These are phyloP conservation scores for Colletotrichum ledebouriae DNA, from an alignment of 2,329 filamentous ascomycete species.

Conservation along the genomic window DNA sequence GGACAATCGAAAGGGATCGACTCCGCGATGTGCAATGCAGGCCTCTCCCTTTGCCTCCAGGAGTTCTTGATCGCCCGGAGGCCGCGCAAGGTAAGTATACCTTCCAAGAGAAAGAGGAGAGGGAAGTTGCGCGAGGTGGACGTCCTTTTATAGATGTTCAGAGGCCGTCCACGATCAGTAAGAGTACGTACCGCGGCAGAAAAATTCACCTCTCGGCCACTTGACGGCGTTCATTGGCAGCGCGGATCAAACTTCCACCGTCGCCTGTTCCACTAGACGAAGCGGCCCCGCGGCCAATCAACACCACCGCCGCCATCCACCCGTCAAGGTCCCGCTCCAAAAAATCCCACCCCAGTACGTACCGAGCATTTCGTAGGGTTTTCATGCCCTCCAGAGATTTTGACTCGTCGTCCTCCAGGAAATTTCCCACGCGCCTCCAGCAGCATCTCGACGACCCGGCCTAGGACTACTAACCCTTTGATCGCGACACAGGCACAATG, in stretches of 20 bases:
- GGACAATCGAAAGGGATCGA: slow-evolving; percentile 40
- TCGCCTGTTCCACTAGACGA: slow-evolving; percentile 30
- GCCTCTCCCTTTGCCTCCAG: slow-evolving; percentile 57
- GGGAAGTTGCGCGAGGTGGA: background rate
- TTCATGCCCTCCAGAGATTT: slow-evolving; percentile 59
- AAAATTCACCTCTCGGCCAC: background rate
- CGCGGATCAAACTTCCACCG: slow-evolving; percentile 36
- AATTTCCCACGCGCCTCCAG: slow-evolving; percentile 41
- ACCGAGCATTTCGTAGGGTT: slow-evolving; percentile 54
- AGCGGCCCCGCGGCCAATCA: slow-evolving; percentile 12
- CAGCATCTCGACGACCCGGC: slow-evolving; percentile 42
- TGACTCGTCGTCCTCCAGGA: slow-evolving; percentile 52
- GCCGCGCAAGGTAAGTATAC: slow-evolving; percentile 67
- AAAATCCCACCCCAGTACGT: slow-evolving; percentile 31
- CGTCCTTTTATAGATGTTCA: slow-evolving; percentile 17
- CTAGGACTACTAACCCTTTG: slow-evolving; percentile 52
- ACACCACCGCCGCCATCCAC: background rate
- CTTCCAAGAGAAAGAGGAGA: too few relatives aligned
- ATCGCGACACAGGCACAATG: slow-evolving; percentile 67
- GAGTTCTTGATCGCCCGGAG: slow-evolving; percentile 59
- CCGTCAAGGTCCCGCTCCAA: background rate
- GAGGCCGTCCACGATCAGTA: slow-evolving; percentile 12
- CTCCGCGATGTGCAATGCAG: slow-evolving; percentile 64
- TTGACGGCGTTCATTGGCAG: background rate
- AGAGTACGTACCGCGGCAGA: slow-evolving; percentile 1